Percentiles rank a stretch among this genome's conserved stretches.
Evolutionary conservation across 2,329 filamentous ascomycete genomes (phyloP).

Genomic region (Fusarium denticulatum): DNA sequence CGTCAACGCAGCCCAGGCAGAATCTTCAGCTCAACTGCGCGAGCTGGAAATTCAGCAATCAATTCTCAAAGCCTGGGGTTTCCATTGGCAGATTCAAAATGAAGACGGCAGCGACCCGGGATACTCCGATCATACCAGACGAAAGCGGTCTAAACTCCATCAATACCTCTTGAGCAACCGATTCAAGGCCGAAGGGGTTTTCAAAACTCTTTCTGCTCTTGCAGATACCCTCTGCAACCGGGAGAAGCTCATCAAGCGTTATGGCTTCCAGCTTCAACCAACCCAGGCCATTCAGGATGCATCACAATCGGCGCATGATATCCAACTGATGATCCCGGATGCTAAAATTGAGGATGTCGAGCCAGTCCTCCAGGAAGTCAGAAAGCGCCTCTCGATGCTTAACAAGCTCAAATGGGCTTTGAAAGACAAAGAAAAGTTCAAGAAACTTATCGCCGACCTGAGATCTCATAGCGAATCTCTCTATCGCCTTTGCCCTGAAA

Average conservation of each 20-base stretch:
- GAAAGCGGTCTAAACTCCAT: neutral
- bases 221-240: neutral
- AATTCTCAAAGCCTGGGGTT: neutral
- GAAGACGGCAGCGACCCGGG: neutral
- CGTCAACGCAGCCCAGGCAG: neutral
- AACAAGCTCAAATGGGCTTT: neutral
- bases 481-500: neutral
- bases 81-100: neutral
- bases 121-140: neutral
- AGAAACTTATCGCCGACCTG: neutral
- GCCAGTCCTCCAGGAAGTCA: neutral
- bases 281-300: neutral
- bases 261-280: neutral
- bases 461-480: neutral
- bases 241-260: neutral
- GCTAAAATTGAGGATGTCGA: neutral
- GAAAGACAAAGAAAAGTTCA: neutral
- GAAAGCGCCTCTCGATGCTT: neutral
- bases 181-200: neutral
- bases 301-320: neutral
- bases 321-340: neutral
- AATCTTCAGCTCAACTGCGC: neutral
- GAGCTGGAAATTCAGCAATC: neutral
- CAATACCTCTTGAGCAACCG: neutral
- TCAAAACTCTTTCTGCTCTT: neutral